Conservation (phyloP, 2,329 filamentous ascomycete genomes). For the Cordyceps farinosa region DNA sequence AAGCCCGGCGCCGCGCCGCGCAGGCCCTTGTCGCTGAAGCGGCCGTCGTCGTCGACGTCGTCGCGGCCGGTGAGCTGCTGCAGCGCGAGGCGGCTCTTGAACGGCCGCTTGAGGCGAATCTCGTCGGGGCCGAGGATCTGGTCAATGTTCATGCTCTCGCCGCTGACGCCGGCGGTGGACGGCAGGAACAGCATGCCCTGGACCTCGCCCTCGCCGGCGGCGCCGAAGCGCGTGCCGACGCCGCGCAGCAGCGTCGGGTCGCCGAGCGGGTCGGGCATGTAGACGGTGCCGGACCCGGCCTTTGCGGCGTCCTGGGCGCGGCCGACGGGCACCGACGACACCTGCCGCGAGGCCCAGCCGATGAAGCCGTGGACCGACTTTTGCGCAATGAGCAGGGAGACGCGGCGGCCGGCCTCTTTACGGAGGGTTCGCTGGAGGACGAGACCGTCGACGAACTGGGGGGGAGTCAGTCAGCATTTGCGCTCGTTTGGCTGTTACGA, state of each 20-base stretch:
- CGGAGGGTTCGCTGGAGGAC: constrained; percentile 89
- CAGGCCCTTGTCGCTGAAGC: constrained; percentile 53
- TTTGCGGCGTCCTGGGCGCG: constrained; percentile 87
- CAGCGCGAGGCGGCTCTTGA: constrained; percentile 72
- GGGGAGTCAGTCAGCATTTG: neutral
- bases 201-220: constrained; percentile 62
- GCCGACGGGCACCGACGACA: constrained; percentile 89
- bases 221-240: constrained; percentile 77
- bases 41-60: constrained; percentile 65
- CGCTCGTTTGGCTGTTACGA: neutral
- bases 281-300: constrained; percentile 73
- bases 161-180: constrained; percentile 70
- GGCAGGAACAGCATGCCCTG: constrained; percentile 87
- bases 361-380: constrained; percentile 96
- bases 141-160: constrained; percentile 78
- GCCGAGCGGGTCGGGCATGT: constrained; percentile 81
- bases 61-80: constrained; percentile 78
- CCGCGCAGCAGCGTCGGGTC: constrained; percentile 79
- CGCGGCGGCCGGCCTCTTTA: constrained; percentile 80
- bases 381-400: constrained; percentile 89
- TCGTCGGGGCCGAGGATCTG: constrained; percentile 78
- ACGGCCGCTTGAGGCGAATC: constrained; percentile 79
- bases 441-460: constrained; percentile 88
- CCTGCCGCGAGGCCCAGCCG: constrained; percentile 77
- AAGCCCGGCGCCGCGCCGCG: constrained; percentile 59